These are phyloP conservation scores for Fusarium circinatum DNA, from an alignment of 2,329 filamentous ascomycete species.

Conservation along the genomic window DNA sequence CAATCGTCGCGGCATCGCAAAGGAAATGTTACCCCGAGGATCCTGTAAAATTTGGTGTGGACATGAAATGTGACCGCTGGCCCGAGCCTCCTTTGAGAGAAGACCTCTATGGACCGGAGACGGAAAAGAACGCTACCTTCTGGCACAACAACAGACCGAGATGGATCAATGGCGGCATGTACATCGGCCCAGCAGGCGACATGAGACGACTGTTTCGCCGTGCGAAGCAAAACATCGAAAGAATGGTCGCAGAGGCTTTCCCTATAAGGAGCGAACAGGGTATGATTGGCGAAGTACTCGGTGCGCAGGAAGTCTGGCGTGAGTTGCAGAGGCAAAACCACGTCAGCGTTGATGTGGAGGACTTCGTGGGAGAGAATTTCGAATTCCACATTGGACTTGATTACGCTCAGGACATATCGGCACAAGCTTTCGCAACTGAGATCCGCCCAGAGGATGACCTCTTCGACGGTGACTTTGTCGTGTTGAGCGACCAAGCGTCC, in stretches of 20 bases:
- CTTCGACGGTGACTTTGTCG: background rate
- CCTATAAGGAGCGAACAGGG: background rate
- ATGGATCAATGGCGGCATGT: conserved; percentile 7
- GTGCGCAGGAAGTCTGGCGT: conserved; percentile 5
- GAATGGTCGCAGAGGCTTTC: background rate
- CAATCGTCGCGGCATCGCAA: background rate
- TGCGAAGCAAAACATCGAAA: background rate
- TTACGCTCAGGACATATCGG: background rate
- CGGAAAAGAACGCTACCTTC: background rate
- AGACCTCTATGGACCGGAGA: background rate
- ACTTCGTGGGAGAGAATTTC: background rate
- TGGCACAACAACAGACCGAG: background rate
- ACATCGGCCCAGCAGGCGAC: conserved; percentile 6
- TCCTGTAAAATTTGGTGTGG: background rate
- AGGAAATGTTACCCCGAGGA: background rate
- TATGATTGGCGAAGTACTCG: background rate
- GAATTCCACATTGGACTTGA: background rate
- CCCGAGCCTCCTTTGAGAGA: background rate
- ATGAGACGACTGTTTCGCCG: conserved; percentile 13
- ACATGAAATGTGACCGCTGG: background rate
- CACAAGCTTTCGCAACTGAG: background rate
- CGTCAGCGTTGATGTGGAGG: rapidly evolving
- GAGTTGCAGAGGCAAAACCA: background rate
- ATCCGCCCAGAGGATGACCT: background rate
- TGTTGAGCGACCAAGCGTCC: background rate